Evolutionary conservation across 2,329 filamentous ascomycete species (phyloP), one percentile per base, ranked within the genome.

Genomic region (Neospermospora avenae): DNA sequence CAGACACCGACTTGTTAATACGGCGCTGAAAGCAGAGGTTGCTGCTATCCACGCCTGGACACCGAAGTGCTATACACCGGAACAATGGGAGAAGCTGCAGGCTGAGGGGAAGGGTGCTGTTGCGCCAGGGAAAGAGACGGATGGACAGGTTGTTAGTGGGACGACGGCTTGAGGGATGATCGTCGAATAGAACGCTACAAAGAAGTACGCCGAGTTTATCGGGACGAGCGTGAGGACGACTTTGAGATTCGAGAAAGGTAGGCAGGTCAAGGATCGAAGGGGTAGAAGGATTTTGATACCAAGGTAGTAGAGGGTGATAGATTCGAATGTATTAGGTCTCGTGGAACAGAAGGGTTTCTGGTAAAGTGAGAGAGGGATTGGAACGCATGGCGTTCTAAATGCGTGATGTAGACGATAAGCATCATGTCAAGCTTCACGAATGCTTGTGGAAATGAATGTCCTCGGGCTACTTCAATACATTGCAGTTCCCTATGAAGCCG

Each of bases 1-100:
- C 41, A 78, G 87, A 60, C 86, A 90, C 74, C 80, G 88, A 52
- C 76, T 90, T 54, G 88, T 90, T 53, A 90, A 91, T 70, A 78
- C 77, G 2, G 79, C 80, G 4, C 72, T 91, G 66, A 90, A 90
- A 75, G 78, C 82, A 10, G 87, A 91, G 75, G 88, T 91, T 71
- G 85, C 85, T 7, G 84, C 84, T 53, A 90, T 91, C 66, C 88
- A 91, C 77, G 88, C 88, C 22, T 91, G 88, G 88, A 89, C 87
- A 14, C 85, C 87, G 13, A 90, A 88, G 73, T 90, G 88, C 70
- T 85, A 85, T 73, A 90, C 88, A 20, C 86, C 86, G 0, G 86
- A 88, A 70, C 85, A 91, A 73, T 91, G 87, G 87, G 82, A 88
- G 77, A 84, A 82, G 74, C 79, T 84, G 75, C 81, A 82, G 65